phyloP scores from a whole-genome alignment of 768 basidiomycete species.

The Austroboletus eburneus region DNA sequence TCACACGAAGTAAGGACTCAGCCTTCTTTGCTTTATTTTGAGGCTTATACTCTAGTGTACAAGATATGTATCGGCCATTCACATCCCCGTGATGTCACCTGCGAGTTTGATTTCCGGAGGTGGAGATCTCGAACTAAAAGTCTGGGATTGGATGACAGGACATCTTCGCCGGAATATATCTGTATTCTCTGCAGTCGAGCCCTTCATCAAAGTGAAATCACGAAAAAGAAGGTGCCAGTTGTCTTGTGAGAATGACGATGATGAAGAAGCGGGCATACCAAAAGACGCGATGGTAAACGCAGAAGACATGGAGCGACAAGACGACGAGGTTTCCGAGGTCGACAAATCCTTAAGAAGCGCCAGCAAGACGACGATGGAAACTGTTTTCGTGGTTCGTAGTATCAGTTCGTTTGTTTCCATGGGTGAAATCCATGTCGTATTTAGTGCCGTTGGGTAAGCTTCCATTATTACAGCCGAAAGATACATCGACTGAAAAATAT shows the following conservation, averaged over 20 bases:
- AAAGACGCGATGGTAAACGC: conserved; percentile 15
- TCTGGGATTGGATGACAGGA: conserved; percentile 82
- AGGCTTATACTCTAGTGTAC: background rate
- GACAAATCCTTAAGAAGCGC: conserved; percentile 5
- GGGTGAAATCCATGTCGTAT: conserved; percentile 45
- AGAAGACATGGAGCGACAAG: conserved; percentile 22
- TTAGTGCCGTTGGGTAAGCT: conserved; percentile 70
- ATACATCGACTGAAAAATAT: conserved; percentile 1
- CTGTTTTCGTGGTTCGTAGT: conserved; percentile 53
- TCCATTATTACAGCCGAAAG: background rate
- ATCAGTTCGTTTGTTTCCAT: conserved; percentile 46
- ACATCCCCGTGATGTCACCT: conserved; percentile 51
- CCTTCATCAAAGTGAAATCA: conserved; percentile 40
- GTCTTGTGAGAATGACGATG: conserved; percentile 30
- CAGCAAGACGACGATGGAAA: conserved; percentile 25
- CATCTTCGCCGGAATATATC: conserved; percentile 45
- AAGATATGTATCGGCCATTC: conserved; percentile 83
- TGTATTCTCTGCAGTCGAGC: conserved; percentile 45
- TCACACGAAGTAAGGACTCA: conserved; percentile 60
- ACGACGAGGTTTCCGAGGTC: conserved; percentile 12
- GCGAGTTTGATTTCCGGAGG: conserved; percentile 75
- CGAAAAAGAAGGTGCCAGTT: conserved; percentile 26
- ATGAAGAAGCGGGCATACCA: conserved; percentile 11
- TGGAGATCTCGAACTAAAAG: conserved; percentile 70
- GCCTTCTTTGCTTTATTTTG: background rate